These are phyloP conservation scores for Quercus robur DNA, from an alignment of 306 rosid species.

Conservation along the genomic window DNA sequence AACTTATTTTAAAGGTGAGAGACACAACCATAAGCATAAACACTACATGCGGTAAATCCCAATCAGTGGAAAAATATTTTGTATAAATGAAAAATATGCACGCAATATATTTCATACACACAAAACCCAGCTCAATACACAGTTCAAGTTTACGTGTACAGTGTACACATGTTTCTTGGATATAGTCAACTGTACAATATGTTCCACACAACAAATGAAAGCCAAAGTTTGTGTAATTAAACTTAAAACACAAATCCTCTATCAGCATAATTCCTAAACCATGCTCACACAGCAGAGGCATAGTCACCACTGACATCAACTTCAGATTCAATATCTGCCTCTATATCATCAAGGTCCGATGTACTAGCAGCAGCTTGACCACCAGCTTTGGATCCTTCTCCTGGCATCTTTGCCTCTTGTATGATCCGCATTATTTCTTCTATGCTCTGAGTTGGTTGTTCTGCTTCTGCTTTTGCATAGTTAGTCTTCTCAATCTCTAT, in stretches of 20 bases:
- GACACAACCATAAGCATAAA: no score
- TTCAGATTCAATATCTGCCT: constrained; percentile 46
- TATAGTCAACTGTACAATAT: constrained; percentile 17
- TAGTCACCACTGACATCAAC: constrained; percentile 45
- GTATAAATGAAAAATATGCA: not conserved
- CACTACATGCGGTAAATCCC: no score
- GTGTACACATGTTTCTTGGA: constrained; percentile 1
- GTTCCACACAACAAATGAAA: constrained; percentile 25
- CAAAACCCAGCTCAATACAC: constrained; percentile 25
- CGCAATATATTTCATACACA: constrained; percentile 3
- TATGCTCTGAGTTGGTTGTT: constrained; percentile 51
- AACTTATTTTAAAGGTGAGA: no score
- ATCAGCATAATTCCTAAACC: constrained; percentile 1
- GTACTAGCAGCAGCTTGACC: constrained; percentile 34
- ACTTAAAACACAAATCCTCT: not conserved
- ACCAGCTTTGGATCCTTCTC: constrained; percentile 41
- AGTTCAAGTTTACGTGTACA: constrained; percentile 1
- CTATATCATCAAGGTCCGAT: constrained; percentile 39
- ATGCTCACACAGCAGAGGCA: constrained; percentile 20
- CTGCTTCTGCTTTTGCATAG: constrained; percentile 19
- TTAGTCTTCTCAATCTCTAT: constrained; percentile 52
- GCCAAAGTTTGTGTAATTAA: not conserved
- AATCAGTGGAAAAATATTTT: not conserved
- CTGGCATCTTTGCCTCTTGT: constrained; percentile 61
- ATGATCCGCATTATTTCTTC: constrained; percentile 66